Base-by-base conservation (phyloP, 2,329 filamentous ascomycete species). In the Teratosphaeria pseudoeucalypti region DNA sequence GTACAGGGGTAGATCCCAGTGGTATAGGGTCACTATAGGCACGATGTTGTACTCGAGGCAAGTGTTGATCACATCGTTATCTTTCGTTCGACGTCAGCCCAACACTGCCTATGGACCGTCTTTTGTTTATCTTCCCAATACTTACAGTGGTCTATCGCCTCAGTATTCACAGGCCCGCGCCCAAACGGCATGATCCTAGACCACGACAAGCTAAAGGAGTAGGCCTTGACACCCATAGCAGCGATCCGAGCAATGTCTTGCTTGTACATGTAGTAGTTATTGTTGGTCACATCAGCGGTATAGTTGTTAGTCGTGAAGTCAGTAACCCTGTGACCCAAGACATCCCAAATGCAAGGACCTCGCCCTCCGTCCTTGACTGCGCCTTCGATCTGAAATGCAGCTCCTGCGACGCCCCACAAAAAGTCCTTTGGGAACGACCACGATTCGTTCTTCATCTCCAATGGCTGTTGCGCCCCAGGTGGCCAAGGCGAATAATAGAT, bases 1-100 rank as follows among this genome's bases (percentile, higher is more conserved):
- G 61, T 78, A 86, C 67, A 90, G 85, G 2, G 90, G 90, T 9
- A 94, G 80, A 76, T 95, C 90, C 90, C 90, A 95, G 75, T 95
- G 90, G 74, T 88, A 89, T 16, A 95, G 79, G 3, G 90, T 95
- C 69, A 95, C 83, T 72, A 94, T 85, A 1, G 90, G 90, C 26
- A 80, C 83, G 68, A 95, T 94, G 61, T 49, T 71, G 70, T 75
- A 72, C 34, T 76, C 69, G 0, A 79, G 65, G 53, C 64, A 64
- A 12, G 59, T 63, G 39, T 65, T 37, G 57, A 81, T 79, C 19
- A 81, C 61, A 56, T 80, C 76, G 52, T 79, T 71, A 61, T 49
- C 43, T 49, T 47, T 19, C 6, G 5, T 2, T 49, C n/a, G 19
- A 19, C 7, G 43, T 49, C 19, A 49, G 43, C 26, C 16, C n/a